Evolutionary conservation across 345 rosid species (phyloP), one percentile per base, ranked within the genome.

Genomic region (Corchorus capsularis): DNA sequence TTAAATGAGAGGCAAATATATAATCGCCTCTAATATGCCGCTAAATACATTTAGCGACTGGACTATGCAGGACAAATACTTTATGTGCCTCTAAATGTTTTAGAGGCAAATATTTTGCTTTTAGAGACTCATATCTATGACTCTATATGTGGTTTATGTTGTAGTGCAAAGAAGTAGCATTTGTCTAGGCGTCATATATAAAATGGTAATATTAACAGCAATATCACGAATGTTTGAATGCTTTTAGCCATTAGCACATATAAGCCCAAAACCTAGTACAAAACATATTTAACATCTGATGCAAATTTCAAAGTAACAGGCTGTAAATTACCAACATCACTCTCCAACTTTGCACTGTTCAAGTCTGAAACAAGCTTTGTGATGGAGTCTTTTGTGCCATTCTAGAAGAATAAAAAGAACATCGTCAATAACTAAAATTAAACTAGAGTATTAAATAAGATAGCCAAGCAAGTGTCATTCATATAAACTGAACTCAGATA

Each of bases 301-400:
- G 15, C 41, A 69, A 17, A 69, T 49, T 0, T n/a, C 60, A 75
- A 73, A 72, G 53, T 14, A 3, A 41, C 56, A 13, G 14, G 52
- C 35, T 6, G 39, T 74, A 72, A 74, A 93, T 87, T 80, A 91
- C 98, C 99, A 34, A 93, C 99, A 87, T 96, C 97, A 66, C 87
- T 54, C 88, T 93, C 99, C 94, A 93, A 83, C 71, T 83, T 88
- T 13, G 94, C 90, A 76, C 69, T 81, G 85, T 93, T 96, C 86
- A 96, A 85, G 80, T 96, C 99, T 61, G 95, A 85, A 79, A 96
- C 88, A 82, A 96, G 97, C 91, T 93, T 96, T 55, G 79, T 80
- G 69, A 93, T 92, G 79, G 98, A 88, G 73, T 96, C 95, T 75
- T 92, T 96, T 53, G 97, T 92, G 77, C 99, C 98, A 80, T 96